Base-by-base conservation (phyloP, 805 yeast genomes). In the Ogataea pini region DNA sequence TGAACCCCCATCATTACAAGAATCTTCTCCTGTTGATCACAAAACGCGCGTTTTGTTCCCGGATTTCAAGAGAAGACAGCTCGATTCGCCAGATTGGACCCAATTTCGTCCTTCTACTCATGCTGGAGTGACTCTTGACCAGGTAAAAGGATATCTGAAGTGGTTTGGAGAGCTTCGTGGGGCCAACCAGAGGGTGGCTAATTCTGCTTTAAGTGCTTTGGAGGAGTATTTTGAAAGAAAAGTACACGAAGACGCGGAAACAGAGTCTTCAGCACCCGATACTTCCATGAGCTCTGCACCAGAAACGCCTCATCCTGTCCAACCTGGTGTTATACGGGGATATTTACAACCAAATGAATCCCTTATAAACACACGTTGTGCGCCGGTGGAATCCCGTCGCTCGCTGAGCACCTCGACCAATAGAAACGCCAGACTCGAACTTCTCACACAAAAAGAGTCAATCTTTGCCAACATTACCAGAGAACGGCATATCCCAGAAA, bases 361-460 rank as follows among this genome's bases (percentile, higher is more conserved):
- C 16, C 36, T 43, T 2, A 13, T 47, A 22, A 43, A 47, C 28
- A 29, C 47, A 17, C 19, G 39, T 9, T 38, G 28, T 27, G 34
- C 16, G 20, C 44, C 47, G 18, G 13, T 45, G 20, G 54, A 49
- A 9, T 17, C 40, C 3, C 44, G 44, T 13, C 42, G 60, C 27
- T 13, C 27, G 17, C 38, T 56, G 18, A 48, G 58, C 8, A 31
- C 34, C 18, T 12, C 17, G 13, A 52, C 48, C 13, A 31, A 41
- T 5, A 37, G 45, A n/a, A 46, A 50, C 42, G 53, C 56, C 14
- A 43, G 40, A 34, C 33, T 60, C 2, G 58, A 56, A 33, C 46
- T 60, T 24, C 18, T 58, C 47, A 60, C 64, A 2, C 64, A 60
- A 33, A 48, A 54, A 31, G 52, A 27, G 14, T 47, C 33, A 17